A percentile compares a stretch with the other conserved stretches of the same genome.
Conservation (phyloP, 2,329 filamentous ascomycete genomes). For the Orbilia oligospora region DNA sequence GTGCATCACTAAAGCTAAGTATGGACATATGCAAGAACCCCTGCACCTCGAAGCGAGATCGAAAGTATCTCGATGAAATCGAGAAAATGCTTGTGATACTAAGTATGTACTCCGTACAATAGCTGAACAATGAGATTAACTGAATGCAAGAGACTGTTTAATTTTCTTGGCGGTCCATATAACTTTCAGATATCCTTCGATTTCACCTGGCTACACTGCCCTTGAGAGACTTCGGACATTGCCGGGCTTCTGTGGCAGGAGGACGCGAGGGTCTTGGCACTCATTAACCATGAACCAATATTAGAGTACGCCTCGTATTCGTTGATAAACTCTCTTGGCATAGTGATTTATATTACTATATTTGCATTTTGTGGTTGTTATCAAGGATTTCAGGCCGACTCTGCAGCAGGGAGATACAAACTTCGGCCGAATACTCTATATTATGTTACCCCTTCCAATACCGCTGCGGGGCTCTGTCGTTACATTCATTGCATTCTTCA, state of each 20-base stretch:
- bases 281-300: constrained; percentile 6
- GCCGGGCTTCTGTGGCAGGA: neutral
- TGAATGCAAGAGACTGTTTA: neutral
- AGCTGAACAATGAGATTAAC: neutral
- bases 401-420: neutral
- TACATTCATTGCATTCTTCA: neutral
- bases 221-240: constrained; percentile 9
- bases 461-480: neutral
- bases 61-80: constrained; percentile 12
- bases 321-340: constrained; percentile 10
- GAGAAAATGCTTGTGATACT: constrained; percentile 16
- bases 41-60: constrained; percentile 25
- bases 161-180: neutral
- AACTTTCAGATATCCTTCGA: neutral
- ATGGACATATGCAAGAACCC: neutral
- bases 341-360: constrained; percentile 5
- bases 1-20: too few species aligned
- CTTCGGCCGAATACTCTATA: neutral
- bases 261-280: constrained; percentile 1
- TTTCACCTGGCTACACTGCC: neutral
- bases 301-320: constrained; percentile 4
- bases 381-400: neutral
- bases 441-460: neutral
- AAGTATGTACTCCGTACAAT: neutral
- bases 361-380: neutral